phyloP scores from a whole-genome alignment of 2,329 filamentous ascomycete species.

The Diaporthe sp. region DNA sequence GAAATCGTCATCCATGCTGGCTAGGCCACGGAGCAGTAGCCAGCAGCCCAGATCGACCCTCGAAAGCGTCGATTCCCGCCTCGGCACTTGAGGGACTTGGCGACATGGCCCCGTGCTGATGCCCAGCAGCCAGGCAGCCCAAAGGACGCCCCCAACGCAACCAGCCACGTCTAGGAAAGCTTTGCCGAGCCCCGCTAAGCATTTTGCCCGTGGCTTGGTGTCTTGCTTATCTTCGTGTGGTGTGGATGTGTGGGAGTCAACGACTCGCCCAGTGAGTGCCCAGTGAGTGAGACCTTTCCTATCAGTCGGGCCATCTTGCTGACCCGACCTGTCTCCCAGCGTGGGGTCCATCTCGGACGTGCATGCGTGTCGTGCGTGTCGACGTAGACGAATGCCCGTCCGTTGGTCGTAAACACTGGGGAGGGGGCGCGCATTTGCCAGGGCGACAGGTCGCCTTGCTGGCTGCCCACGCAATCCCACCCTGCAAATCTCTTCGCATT shows the following conservation, averaged over 20 bases:
- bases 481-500: background rate
- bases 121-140: slow-evolving; percentile 17
- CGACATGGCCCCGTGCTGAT: slow-evolving; percentile 18
- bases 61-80: background rate
- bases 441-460: background rate
- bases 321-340: background rate
- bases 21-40: no score
- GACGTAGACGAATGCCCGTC: background rate
- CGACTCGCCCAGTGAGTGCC: no score
- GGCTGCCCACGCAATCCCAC: background rate
- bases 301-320: background rate
- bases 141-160: background rate
- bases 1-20: background rate
- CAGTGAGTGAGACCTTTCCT: background rate
- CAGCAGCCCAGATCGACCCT: background rate
- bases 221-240: background rate
- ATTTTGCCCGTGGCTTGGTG: slow-evolving; percentile 13
- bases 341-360: background rate
- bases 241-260: background rate
- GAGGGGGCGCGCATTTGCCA: background rate
- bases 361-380: background rate
- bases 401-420: background rate
- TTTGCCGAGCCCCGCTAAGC: slow-evolving; percentile 29
- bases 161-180: slow-evolving; percentile 9
- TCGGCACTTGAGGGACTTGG: slow-evolving; percentile 18